phyloP scores from a whole-genome alignment of 257 asterid species.

The Salvia rosmarinus region DNA sequence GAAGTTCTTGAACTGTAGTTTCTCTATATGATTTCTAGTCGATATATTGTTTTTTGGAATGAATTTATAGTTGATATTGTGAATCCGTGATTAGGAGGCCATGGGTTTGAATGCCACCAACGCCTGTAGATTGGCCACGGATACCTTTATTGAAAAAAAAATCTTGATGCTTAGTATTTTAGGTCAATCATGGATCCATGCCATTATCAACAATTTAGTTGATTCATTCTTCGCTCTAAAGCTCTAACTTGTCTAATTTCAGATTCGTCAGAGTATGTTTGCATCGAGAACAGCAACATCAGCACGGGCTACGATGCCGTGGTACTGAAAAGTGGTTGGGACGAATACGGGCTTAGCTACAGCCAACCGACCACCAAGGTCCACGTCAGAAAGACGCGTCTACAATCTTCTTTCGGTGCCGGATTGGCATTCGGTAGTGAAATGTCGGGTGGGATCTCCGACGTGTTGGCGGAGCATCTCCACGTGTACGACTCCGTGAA shows the following conservation, averaged over 20 bases:
- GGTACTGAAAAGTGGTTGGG: slow-evolving; percentile 96
- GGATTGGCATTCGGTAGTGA: slow-evolving; percentile 89
- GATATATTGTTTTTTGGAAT: no score
- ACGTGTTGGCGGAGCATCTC: slow-evolving; percentile 57
- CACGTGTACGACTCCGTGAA: slow-evolving; percentile 51
- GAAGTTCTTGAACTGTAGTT: neutral
- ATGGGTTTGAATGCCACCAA: no score
- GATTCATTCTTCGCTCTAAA: slow-evolving; percentile 1
- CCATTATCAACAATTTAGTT: neutral
- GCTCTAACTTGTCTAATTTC: slow-evolving; percentile 33
- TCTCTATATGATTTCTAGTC: no score
- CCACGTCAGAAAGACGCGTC: slow-evolving; percentile 55
- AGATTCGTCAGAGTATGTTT: slow-evolving; percentile 87
- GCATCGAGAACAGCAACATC: slow-evolving; percentile 89
- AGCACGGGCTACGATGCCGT: slow-evolving; percentile 80
- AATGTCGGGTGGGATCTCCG: slow-evolving; percentile 96
- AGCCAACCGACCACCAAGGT: slow-evolving; percentile 61
- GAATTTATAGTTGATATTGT: no score
- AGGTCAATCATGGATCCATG: neutral
- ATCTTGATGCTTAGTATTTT: neutral
- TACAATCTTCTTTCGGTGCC: slow-evolving; percentile 69
- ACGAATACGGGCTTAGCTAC: slow-evolving; percentile 85
- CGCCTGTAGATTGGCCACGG: no score
- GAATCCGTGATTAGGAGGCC: no score
- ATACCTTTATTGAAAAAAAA: no score